Base-by-base conservation (phyloP, 129 eudicot genomes). In the Helichrysum umbraculigerum region DNA sequence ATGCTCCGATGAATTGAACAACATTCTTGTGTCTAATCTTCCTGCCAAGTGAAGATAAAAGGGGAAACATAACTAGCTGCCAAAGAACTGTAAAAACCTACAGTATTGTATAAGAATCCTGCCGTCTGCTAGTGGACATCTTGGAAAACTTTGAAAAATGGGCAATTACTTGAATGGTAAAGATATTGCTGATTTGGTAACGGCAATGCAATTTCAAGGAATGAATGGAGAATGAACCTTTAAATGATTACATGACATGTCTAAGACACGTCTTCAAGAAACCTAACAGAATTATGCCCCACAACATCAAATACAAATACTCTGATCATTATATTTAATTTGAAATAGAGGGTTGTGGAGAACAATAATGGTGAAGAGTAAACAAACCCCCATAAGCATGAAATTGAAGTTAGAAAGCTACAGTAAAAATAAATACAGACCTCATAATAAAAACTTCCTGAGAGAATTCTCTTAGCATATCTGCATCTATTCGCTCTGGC, bases 371-470 rank as follows among this genome's bases (percentile, higher is more conserved):
- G 66, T 60, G 16, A 59, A 59, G 32, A 10, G 54, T 14, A 47
- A 47, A 22, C 66, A 60, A 60, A 15, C 66, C 16, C 28, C 33
- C 28, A 60, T 20, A 22, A 60, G 6, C 28, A 25, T 10, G 6
- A 15, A 47, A 14, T 8, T 64, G 69, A 64, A 29, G 41, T 76
- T 76, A 37, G 64, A 76, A 76, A 30, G 5, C 25, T 50, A 19
- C 34, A 76, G 17, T 19, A 34, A 4, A 68, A 68, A 60, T 61
- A 66, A 17, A 29, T 62, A 51, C 88, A 44, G 47, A 90, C 96
- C 96, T 90, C 93, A 88, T 84, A 47, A 90, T 90, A 54, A 86
- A 88, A 52, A 90, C 90, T 83, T 90, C 96, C 79, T 90, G 96
- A 50, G 86, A 82, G 78, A 90, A 90, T 75, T 90, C 96, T 76